Evolutionary conservation across 2,329 filamentous ascomycete genomes (phyloP).

Genomic region (Cladosporium sp.): DNA sequence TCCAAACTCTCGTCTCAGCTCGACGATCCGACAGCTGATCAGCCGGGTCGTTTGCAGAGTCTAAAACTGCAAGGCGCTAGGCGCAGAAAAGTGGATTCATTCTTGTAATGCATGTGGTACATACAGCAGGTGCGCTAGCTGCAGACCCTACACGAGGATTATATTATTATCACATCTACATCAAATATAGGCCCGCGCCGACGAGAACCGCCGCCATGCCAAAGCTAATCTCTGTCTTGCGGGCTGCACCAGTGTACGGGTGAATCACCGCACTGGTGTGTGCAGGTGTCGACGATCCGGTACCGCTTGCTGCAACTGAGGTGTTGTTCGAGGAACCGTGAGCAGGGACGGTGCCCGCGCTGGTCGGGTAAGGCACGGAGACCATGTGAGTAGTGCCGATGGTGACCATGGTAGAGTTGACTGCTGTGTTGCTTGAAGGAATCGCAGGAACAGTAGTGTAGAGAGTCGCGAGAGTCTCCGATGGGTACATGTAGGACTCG

Average conservation of each 20-base stretch:
- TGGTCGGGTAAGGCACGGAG: neutral
- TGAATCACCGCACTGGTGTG: neutral
- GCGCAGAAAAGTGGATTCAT: no score
- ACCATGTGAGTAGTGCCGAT: neutral
- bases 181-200: neutral
- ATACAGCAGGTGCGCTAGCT: neutral
- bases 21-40: no score
- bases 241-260: constrained; percentile 10
- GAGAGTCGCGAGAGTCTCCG: neutral
- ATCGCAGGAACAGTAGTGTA: neutral
- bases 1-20: no score
- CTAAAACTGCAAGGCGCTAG: no score
- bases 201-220: constrained; percentile 1
- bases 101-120: no score
- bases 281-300: neutral
- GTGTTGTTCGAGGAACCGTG: neutral
- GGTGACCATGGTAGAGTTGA: neutral
- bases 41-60: no score
- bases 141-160: neutral
- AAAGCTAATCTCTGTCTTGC: neutral
- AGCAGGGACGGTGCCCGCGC: neutral
- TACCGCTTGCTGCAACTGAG: neutral
- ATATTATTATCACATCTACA: constrained; percentile 6
- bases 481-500: constrained; percentile 1
- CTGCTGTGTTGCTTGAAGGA: neutral